Evolutionary conservation across 495 filamentous ascomycete genomes (phyloP).

Genomic region (Penicillium verhagenii): DNA sequence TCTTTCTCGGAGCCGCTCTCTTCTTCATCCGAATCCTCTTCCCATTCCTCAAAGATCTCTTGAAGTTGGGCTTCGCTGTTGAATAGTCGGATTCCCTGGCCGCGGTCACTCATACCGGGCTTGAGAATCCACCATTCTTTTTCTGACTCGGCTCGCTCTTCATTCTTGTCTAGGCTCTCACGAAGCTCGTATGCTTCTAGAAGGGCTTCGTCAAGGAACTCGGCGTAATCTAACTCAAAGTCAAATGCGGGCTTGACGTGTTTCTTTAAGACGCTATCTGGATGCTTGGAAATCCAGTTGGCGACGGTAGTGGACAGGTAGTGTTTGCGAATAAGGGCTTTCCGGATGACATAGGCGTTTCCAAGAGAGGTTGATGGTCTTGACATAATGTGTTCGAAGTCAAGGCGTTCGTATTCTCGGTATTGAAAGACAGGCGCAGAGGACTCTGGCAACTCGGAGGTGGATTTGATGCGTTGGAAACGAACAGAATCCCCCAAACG

Average conservation of each 20-base stretch:
- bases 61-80: constrained; percentile 75
- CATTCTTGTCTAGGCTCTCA: constrained; percentile 70
- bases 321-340: constrained; percentile 96
- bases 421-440: constrained; percentile 69
- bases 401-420: constrained; percentile 78
- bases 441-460: constrained; percentile 42
- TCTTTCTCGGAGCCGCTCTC: constrained; percentile 36
- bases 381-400: constrained; percentile 69
- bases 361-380: constrained; percentile 59
- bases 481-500: constrained; percentile 49
- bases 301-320: constrained; percentile 77
- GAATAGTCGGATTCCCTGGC: constrained; percentile 89
- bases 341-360: constrained; percentile 91
- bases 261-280: constrained; percentile 60
- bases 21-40: constrained; percentile 55
- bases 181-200: constrained; percentile 83
- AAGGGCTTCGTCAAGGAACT: constrained; percentile 92
- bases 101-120: constrained; percentile 93
- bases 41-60: constrained; percentile 85
- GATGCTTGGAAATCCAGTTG: constrained; percentile 80
- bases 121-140: constrained; percentile 98
- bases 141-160: constrained; percentile 42
- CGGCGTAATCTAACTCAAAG: constrained; percentile 94
- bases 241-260: constrained; percentile 73
- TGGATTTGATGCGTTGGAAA: constrained; percentile 45